A percentile compares a stretch with the other conserved stretches of the same genome.
phyloP scores from a whole-genome alignment of 2,329 filamentous ascomycete genomes.

The Xylariaceae sp. region DNA sequence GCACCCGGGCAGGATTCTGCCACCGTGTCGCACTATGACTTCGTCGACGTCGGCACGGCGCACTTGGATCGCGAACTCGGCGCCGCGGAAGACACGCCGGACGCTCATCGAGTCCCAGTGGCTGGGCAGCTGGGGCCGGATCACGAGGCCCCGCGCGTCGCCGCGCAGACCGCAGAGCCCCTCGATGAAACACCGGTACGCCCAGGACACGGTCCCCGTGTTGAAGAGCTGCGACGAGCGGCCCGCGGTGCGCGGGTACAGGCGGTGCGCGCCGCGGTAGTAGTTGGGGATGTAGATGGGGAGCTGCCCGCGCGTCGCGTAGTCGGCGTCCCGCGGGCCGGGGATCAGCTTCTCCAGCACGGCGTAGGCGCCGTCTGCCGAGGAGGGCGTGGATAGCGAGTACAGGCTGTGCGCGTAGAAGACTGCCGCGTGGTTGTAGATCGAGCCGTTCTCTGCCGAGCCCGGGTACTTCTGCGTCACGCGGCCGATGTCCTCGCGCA shows the following conservation, averaged over 20 bases:
- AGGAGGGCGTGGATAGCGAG: constrained; percentile 43
- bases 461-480: constrained; percentile 58
- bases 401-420: constrained; percentile 57
- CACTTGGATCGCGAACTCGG: constrained; percentile 47
- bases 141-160: constrained; percentile 43
- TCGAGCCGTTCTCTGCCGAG: constrained; percentile 56
- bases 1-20: constrained; percentile 37
- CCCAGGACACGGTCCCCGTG: constrained; percentile 57
- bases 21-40: constrained; percentile 40
- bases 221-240: constrained; percentile 58
- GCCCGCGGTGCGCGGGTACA: constrained; percentile 51
- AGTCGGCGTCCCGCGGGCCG: constrained; percentile 50
- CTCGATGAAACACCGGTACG: constrained; percentile 54
- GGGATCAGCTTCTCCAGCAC: constrained; percentile 53
- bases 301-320: constrained; percentile 52
- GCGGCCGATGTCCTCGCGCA: constrained; percentile 58
- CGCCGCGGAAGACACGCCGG: constrained; percentile 48
- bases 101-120: constrained; percentile 48
- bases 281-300: constrained; percentile 59
- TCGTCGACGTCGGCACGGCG: constrained; percentile 33
- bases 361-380: constrained; percentile 50
- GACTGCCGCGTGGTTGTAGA: constrained; percentile 56
- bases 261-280: constrained; percentile 50
- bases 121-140: constrained; percentile 51
- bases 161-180: constrained; percentile 53